phyloP scores from a whole-genome alignment of 75 land plant genomes.

The Pinus albicaulis region DNA sequence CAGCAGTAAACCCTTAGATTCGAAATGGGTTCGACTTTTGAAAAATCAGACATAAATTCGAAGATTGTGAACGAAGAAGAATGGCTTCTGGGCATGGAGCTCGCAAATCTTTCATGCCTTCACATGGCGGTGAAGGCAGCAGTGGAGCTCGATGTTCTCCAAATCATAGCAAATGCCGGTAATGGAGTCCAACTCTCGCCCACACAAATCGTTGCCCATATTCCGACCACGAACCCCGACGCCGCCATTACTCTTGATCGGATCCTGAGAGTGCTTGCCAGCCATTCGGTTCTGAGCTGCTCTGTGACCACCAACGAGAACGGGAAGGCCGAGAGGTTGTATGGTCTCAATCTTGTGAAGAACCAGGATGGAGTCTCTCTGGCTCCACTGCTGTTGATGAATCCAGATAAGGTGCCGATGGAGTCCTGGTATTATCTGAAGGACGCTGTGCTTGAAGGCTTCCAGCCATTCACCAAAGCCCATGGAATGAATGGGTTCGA shows the following conservation, averaged over 20 bases:
- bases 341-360: conserved; percentile 17
- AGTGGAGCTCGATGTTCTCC: conserved; percentile 20
- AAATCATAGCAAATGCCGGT: conserved; percentile 15
- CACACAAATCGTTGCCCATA: conserved; percentile 16
- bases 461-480: conserved; percentile 26
- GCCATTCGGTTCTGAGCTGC: conserved; percentile 25
- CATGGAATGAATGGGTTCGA: conserved; percentile 30
- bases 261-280: conserved; percentile 21
- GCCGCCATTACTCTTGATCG: conserved; percentile 14
- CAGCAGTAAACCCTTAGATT: too few species aligned
- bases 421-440: conserved; percentile 21
- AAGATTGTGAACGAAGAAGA: background rate
- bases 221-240: conserved; percentile 6
- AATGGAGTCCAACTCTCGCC: conserved; percentile 11
- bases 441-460: conserved; percentile 18
- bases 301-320: background rate
- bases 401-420: conserved; percentile 25
- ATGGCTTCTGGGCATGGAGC: conserved; percentile 8
- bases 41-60: too few species aligned
- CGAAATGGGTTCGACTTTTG: too few species aligned
- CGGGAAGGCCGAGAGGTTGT: conserved; percentile 13
- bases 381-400: conserved; percentile 14
- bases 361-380: conserved; percentile 27
- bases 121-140: conserved; percentile 32
- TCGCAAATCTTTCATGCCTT: conserved; percentile 9